Base-by-base conservation (phyloP, 805 yeast species). In the Teunomyces aglyptinius region DNA sequence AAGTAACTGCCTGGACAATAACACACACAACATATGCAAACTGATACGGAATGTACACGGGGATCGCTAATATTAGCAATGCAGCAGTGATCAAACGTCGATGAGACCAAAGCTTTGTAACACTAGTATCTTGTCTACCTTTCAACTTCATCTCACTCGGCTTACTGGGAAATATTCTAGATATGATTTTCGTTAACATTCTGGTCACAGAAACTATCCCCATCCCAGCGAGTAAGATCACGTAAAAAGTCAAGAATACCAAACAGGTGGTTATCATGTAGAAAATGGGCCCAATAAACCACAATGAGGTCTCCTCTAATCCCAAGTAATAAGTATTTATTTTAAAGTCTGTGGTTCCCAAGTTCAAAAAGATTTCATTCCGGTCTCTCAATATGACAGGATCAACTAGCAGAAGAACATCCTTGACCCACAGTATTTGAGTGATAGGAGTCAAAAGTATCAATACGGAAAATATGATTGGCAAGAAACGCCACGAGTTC, bases 31-130 rank as follows among this genome's bases (percentile, higher is more conserved):
- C 68, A 56, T 77, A 88, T 1, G 88, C 91, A 59, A 89, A 76
- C 60, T 90, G 96, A 58, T 83, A 90, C 0, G 97, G 97, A 11
- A 88, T 67, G 58, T 83, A 86, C 19, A 84, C 65, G 26, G 82
- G 69, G 3, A 86, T 84, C 39, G 59, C 34, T 16, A 75, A 61
- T 0, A 71, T 50, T 2, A 80, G 49, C 10, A 83, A 53, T 0
- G 72, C 36, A 0, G 68, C 47, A 3, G 71, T 63, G 1, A 74
- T 67, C n/a, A 73, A 5, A 1, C 54, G 48, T 16, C 53, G 51
- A 24, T 41, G 35, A 3, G 47, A 28, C 46, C 47, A 41, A 5
- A 36, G 13, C 39, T 36, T 22, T 11, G 29, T 15, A 26, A 38
- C 19, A 6, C n/a, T 29, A 12, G 16, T n/a, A 18, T 18, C 4